Evolutionary conservation across 176 grass and related monocot species (phyloP).

Genomic region (Urochloa ruziziensis): DNA sequence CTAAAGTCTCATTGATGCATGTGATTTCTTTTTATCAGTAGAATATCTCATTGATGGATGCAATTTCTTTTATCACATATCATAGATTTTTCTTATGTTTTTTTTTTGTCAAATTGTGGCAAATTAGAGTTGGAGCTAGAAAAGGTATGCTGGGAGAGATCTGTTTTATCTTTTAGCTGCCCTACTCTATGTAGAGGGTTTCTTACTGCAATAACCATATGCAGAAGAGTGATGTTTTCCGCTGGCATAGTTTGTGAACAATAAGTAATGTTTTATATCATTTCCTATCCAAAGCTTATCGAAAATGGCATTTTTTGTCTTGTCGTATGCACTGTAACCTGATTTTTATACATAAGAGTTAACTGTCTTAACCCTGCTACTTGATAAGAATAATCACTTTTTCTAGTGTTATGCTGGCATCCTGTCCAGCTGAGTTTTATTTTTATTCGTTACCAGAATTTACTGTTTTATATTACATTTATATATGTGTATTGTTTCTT

Average conservation of each 20-base stretch:
- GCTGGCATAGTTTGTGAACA: neutral
- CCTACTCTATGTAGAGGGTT: neutral
- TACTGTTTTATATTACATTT: neutral
- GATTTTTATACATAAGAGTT: neutral
- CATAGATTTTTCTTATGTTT: neutral
- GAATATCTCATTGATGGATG: neutral
- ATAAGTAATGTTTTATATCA: neutral
- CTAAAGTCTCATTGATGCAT: neutral
- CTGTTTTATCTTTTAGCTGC: neutral
- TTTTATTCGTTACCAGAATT: neutral
- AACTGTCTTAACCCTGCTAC: neutral
- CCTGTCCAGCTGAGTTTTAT: neutral
- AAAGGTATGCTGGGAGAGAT: neutral
- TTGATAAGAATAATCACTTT: neutral
- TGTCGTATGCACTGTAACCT: neutral
- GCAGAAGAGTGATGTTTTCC: neutral
- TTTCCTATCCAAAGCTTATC: neutral
- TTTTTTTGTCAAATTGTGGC: neutral
- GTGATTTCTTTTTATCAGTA: neutral
- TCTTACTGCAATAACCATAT: neutral
- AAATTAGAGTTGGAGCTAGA: neutral
- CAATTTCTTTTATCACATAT: neutral
- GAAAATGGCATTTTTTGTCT: neutral
- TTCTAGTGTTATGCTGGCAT: constrained; percentile 1
- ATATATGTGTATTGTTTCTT: neutral